Percentiles rank a stretch among this genome's conserved stretches.
Evolutionary conservation across 768 basidiomycete genomes (phyloP).

Genomic region (Suillus lakei): DNA sequence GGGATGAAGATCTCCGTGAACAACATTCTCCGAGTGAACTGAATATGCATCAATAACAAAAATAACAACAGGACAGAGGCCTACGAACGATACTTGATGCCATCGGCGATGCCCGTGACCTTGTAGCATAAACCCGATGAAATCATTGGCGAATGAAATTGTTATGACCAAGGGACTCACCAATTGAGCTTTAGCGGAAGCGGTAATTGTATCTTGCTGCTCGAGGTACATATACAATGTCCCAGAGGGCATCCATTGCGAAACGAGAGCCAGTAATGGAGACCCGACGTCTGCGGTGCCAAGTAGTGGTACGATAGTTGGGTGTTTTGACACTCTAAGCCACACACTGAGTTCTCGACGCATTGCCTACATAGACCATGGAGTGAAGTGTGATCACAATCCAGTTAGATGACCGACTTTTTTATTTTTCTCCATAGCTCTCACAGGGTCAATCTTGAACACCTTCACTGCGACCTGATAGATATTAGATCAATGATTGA

Average conservation of each 20-base stretch:
- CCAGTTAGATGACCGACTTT: not conserved
- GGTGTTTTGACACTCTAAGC: conserved; percentile 19
- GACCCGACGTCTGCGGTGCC: conserved; percentile 15
- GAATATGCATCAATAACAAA: too few relatives aligned
- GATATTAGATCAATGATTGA: not conserved
- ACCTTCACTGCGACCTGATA: not conserved
- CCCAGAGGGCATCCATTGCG: not conserved
- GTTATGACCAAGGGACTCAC: not conserved
- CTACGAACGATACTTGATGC: too few relatives aligned
- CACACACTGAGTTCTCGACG: conserved; percentile 27
- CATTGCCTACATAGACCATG: conserved; percentile 12
- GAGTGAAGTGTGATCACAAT: not conserved
- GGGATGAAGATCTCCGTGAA: too few relatives aligned
- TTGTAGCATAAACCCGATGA: too few relatives aligned
- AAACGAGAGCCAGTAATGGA: not conserved
- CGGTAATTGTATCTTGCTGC: too few relatives aligned
- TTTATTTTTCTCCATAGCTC: not conserved
- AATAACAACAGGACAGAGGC: too few relatives aligned
- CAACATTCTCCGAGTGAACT: too few relatives aligned
- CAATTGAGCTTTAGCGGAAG: not conserved
- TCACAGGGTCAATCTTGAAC: not conserved
- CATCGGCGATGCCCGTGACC: too few relatives aligned
- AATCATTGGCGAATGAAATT: too few relatives aligned
- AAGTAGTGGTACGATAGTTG: conserved; percentile 24
- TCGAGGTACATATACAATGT: too few relatives aligned